Evolutionary conservation across 73 alveolate genomes (phyloP), one percentile per base, ranked within the genome.

Genomic region (Paraurostyla sp.): DNA sequence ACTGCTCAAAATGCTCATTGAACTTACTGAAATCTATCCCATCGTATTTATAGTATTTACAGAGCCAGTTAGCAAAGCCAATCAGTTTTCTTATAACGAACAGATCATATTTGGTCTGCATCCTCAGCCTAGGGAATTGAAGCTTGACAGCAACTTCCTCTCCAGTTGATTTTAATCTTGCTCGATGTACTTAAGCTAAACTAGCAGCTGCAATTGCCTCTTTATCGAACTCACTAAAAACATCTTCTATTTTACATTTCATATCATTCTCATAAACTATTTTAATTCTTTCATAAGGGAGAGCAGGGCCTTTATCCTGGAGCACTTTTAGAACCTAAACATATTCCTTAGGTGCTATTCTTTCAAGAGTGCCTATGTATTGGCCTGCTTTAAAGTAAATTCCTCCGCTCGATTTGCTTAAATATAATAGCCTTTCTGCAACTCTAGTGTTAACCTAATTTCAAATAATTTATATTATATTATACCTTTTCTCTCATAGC

Each of bases 191-290:
- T 84, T 94, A 88, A 7, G 98, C 98, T 57, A 94, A 51, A 36
- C 96, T 91, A 32, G 98, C 98, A 15, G 97, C 96, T 25, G 98
- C 98, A 33, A 94, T 92, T 16, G 98, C 95, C 27, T 58, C 80
- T 41, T 85, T 71, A 27, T 92, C 96, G 76, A 94, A 94, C 33
- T 92, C 80, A 43, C 90, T 48, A 76, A 92, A 94, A 0, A 88
- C 84, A 56, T 94, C 94, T 32, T 81, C 92, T 33, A 92, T 68
- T 71, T 41, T 87, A 42, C 88, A 59, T 22, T 58, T 58, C 57
- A 81, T 56, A 45, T 94, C 98, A 29, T 83, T 86, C 63, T 92
- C 94, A 36, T 50, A 49, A 11, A 91, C 96, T 30, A 78, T 62
- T 59, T 78, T 85, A 38, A 91, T 87, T 51, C 87, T 87, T 11